Base-by-base conservation (phyloP, 1,284 basidiomycete genomes). In the Cutaneotrichosporon cutaneum region DNA sequence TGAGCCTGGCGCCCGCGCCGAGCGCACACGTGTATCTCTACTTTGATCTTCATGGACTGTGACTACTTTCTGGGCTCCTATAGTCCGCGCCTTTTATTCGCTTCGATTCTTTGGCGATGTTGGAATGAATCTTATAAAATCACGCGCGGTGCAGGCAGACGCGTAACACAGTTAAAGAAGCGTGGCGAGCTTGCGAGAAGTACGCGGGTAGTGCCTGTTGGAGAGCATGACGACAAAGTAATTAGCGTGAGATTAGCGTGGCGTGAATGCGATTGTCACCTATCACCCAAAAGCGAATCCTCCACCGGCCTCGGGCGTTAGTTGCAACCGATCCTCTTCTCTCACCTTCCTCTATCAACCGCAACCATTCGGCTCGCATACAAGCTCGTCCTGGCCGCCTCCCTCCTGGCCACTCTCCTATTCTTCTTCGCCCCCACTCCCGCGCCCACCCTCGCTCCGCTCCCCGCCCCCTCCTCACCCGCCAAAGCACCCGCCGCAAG, bases 91-190 rank as follows among this genome's bases (percentile, higher is more conserved):
- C 26, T 45, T 45, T 52, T 52, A 35, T 59, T 68, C 58, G 56
- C 54, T 60, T 56, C 42, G 61, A 57, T 50, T 54, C 58, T 62
- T 63, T 59, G 60, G 61, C 60, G 55, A 56, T 57, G 50, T 59
- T 59, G 64, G 64, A 58, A 65, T 65, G 64, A 62, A 65, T 60
- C 45, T 45, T 62, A 62, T 58, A 62, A 62, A 62, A 45, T 56
- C 2, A 32, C 22, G 55, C 11, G 39, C 14, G 52, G 21, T 11
- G 33, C 11, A 8, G 48, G 1, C 13, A 47, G 22, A 18, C 13
- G 22, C 45, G 45, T 26, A 26, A 10, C 24, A 26, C 14, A 14
- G 36, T n/a, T 39, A n/a, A 14, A 16, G 36, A 39, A 16, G 10
- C 16, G 35, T 9, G 10, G 35, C 35, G 11, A 36, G 35, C 10